phyloP scores from a whole-genome alignment of 1,284 basidiomycete species.

The Rhodotorula sp. region DNA sequence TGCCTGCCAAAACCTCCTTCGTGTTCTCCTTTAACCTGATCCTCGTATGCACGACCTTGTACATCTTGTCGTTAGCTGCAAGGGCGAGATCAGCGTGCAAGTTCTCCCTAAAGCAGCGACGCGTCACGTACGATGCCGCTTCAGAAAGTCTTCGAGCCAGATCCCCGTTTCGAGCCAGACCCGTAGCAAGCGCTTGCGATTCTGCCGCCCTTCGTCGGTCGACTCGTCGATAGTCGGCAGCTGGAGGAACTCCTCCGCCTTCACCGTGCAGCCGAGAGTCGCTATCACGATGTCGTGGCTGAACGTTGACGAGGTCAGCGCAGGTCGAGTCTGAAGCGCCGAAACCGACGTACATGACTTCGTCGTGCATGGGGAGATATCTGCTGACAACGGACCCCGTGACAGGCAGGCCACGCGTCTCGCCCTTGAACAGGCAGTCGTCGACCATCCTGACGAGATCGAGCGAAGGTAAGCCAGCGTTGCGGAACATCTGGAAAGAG shows the following conservation, averaged over 20 bases:
- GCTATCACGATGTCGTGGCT: slow-evolving; percentile 27
- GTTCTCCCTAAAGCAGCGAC: too few relatives aligned
- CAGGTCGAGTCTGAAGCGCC: too few relatives aligned
- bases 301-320: neutral
- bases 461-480: too few relatives aligned
- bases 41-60: too few relatives aligned
- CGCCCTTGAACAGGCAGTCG: slow-evolving; percentile 33
- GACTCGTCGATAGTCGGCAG: slow-evolving; percentile 11
- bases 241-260: neutral
- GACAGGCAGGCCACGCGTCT: slow-evolving; percentile 11
- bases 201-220: neutral
- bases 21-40: slow-evolving; percentile 3
- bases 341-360: slow-evolving; percentile 3
- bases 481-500: neutral
- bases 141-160: slow-evolving; percentile 18
- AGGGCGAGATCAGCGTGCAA: neutral
- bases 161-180: slow-evolving; percentile 34
- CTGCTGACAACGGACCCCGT: slow-evolving; percentile 13
- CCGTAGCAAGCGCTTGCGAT: slow-evolving; percentile 20
- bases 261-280: slow-evolving; percentile 18
- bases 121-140: neutral
- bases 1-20: neutral
- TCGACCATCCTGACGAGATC: slow-evolving; percentile 31
- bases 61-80: too few relatives aligned
- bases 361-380: slow-evolving; percentile 14